Base-by-base conservation (phyloP, 75 land plant species). In the Adiantum capillusveneris region DNA sequence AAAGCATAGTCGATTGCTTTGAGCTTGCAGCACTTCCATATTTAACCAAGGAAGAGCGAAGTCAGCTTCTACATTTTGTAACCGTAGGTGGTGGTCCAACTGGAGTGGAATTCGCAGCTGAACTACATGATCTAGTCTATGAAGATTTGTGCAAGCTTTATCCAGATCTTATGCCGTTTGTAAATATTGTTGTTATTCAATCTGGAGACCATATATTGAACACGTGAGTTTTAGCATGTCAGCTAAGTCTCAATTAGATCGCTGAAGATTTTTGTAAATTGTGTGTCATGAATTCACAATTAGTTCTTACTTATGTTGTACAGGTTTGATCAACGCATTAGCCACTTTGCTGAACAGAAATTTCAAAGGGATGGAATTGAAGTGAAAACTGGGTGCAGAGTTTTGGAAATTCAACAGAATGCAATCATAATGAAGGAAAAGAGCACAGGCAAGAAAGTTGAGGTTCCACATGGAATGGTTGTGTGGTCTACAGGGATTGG, bases 401-500 rank as follows among this genome's bases (percentile, higher is more conserved):
- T 92, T 39, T 44, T 75, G 20, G 80, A 65, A 60, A 83, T 92
- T 21, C 49, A 79, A 55, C 82, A 85, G 42, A 72, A 82, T 29
- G 54, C 25, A 0, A 73, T 92, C 31, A 61, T 67, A 30, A 80
- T 80, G 52, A 64, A 74, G 53, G 62, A 55, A 22, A 67, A 49
- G 34, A 60, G 22, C 42, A 67, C 51, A 45, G 81, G 73, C 0
- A 62, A 71, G 19, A 28, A 28, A 25, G 34, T 76, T 34, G 59
- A 71, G 1, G 34, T 85, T 37, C 83, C 98, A 36, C 85, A 84
- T 77, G 91, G 96, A 61, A 85, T 92, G 89, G 77, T 65, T 74
- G 84, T 92, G 14, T 91, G 97, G 97, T 91, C 97, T 19, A 88
- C 97, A 44, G 95, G 95, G 31, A 88, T 88, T 67, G 89, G 90